These are phyloP conservation scores for Heliamphora pulchella DNA, from an alignment of 179 eudicot genomes.

Conservation along the genomic window DNA sequence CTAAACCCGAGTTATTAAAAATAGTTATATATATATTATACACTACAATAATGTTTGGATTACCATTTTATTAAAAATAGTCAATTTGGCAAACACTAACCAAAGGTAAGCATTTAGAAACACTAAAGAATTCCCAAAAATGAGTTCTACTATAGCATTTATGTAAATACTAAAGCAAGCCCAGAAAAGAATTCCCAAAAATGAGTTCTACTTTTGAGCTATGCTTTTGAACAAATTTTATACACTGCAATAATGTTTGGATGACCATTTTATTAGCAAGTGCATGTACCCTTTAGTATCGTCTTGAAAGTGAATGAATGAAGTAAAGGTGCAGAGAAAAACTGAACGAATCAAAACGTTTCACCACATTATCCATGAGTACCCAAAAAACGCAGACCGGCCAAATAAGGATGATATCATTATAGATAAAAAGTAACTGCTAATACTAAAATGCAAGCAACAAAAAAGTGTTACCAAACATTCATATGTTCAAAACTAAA, in stretches of 20 bases:
- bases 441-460: neutral
- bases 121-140: neutral
- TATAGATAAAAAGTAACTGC: neutral
- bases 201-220: neutral
- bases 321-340: neutral
- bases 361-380: neutral
- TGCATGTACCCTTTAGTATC: neutral
- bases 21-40: neutral
- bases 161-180: no score
- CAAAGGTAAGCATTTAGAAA: no score
- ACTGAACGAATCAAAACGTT: neutral
- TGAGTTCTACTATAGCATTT: neutral
- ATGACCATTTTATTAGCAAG: conserved; percentile 7
- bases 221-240: neutral
- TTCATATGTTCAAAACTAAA: neutral
- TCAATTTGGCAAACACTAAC: no score
- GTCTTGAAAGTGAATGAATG: neutral
- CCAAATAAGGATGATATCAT: neutral
- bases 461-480: neutral
- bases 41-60: neutral
- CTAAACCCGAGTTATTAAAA: no score
- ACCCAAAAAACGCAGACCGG: neutral
- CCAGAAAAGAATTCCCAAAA: neutral
- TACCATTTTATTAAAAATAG: neutral
- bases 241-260: neutral